phyloP scores from a whole-genome alignment of 257 asterid genomes.

The Solanum bulbocastanum region DNA sequence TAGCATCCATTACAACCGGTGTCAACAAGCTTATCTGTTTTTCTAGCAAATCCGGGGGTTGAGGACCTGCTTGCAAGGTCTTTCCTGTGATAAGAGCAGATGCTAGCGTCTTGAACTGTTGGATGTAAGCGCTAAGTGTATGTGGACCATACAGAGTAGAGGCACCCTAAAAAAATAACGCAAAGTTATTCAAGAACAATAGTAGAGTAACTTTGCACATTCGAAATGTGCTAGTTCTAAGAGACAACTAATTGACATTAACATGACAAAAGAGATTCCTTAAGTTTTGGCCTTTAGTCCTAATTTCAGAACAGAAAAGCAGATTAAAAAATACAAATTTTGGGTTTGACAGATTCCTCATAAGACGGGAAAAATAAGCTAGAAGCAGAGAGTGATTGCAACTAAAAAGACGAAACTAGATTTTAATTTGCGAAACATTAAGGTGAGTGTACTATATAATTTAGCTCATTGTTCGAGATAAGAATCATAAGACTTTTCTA shows the following conservation, averaged over 20 bases:
- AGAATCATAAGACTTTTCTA: neutral
- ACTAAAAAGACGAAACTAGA: neutral
- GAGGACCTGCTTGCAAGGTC: conserved; percentile 57
- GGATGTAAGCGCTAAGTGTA: conserved; percentile 82
- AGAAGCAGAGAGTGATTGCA: neutral
- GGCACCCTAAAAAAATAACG: conserved; percentile 53
- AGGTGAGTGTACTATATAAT: neutral
- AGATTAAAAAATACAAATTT: neutral
- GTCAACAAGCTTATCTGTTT: conserved; percentile 70
- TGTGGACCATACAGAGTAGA: conserved; percentile 90
- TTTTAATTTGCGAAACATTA: neutral
- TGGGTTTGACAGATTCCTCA: neutral
- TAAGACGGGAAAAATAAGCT: neutral
- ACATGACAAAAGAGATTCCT: neutral
- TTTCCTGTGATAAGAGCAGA: conserved; percentile 40
- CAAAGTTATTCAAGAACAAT: neutral
- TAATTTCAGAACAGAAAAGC: neutral
- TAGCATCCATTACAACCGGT: conserved; percentile 64
- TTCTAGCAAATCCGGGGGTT: conserved; percentile 67
- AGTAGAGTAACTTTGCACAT: neutral
- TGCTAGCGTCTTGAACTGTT: conserved; percentile 71
- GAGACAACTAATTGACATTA: neutral
- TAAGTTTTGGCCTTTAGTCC: neutral
- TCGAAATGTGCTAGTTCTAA: neutral
- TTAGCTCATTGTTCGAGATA: neutral